Percentiles rank a stretch among this genome's conserved stretches.
phyloP scores from a whole-genome alignment of 495 filamentous ascomycete genomes.

The Lophium mytilinum region DNA sequence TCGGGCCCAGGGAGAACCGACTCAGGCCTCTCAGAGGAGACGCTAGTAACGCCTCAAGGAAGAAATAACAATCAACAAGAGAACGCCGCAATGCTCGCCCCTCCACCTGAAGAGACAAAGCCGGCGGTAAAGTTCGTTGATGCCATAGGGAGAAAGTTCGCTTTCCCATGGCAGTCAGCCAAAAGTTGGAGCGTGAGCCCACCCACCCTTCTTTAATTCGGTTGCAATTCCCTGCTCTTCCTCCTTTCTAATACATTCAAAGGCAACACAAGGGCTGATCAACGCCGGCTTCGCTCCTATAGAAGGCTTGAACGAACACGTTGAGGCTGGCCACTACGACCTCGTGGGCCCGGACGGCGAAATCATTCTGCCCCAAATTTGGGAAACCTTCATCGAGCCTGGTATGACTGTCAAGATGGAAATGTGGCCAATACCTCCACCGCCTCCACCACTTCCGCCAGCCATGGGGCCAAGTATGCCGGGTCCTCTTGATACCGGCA shows the following conservation, averaged over 20 bases:
- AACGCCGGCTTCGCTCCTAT: constrained; percentile 75
- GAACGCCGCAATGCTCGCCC: no score
- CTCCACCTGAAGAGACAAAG: constrained; percentile 15
- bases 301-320: constrained; percentile 66
- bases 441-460: constrained; percentile 24
- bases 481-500: no score
- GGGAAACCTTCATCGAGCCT: constrained; percentile 72
- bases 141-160: constrained; percentile 77
- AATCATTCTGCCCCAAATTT: constrained; percentile 73
- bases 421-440: constrained; percentile 68
- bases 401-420: constrained; percentile 86
- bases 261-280: constrained; percentile 27
- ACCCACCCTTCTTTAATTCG: not conserved
- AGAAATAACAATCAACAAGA: constrained; percentile 6
- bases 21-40: not conserved
- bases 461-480: not conserved
- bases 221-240: not conserved
- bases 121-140: constrained; percentile 70
- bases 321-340: constrained; percentile 74
- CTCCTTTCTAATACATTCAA: not conserved
- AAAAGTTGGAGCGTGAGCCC: constrained; percentile 55
- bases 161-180: constrained; percentile 69
- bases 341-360: constrained; percentile 72
- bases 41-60: constrained; percentile 4
- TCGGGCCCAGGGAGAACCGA: not conserved